A percentile compares a stretch with the other conserved stretches of the same genome.
Evolutionary conservation across 495 filamentous ascomycete species (phyloP).

Genomic region (Chaetomium fimeti): DNA sequence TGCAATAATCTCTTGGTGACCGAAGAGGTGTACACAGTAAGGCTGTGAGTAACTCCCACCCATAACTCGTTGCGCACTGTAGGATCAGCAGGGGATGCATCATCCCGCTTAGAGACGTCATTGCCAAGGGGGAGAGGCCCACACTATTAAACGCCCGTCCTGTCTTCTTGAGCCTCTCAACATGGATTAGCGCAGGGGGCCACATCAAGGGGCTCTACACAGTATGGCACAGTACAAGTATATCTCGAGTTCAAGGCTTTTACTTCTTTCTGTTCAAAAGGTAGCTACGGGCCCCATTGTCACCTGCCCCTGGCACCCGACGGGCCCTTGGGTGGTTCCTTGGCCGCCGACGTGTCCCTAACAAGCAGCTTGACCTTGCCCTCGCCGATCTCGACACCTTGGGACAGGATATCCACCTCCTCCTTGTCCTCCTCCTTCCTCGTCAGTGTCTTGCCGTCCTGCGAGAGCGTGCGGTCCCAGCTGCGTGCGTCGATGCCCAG

Average conservation of each 20-base stretch:
- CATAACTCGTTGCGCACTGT: conserved; percentile 1
- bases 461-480: conserved; percentile 70
- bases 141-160: background rate
- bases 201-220: background rate
- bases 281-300: conserved; percentile 1
- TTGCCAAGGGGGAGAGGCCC: conserved; percentile 1
- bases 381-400: conserved; percentile 59
- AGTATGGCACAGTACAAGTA: too few relatives aligned
- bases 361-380: conserved; percentile 60
- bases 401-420: conserved; percentile 58
- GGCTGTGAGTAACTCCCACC: background rate
- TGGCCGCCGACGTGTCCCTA: conserved; percentile 40
- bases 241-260: background rate
- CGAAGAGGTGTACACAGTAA: background rate
- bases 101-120: background rate
- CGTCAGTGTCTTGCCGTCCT: conserved; percentile 44
- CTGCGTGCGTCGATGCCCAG: conserved; percentile 88
- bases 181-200: conserved; percentile 4
- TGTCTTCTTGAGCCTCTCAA: conserved; percentile 5
- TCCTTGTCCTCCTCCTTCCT: conserved; percentile 57
- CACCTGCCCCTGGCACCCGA: conserved; percentile 41
- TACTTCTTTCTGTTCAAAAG: background rate
- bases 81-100: background rate
- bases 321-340: conserved; percentile 47
- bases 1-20: background rate